Evolutionary conservation across 1,284 basidiomycete genomes (phyloP).

Genomic region (Trichosporon coremiiforme): DNA sequence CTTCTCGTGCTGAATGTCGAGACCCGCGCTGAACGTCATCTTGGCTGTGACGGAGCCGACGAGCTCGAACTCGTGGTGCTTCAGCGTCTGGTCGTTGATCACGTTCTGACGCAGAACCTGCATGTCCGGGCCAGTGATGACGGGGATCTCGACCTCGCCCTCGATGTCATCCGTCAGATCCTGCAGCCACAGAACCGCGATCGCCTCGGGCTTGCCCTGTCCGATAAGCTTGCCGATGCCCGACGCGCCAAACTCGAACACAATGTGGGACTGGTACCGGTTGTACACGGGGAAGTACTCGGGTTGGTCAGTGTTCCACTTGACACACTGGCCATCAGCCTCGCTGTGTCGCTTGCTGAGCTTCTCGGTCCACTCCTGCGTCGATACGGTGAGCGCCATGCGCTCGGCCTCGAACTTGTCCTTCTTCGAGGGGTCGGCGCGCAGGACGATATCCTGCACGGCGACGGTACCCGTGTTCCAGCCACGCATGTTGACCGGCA

Average conservation of each 20-base stretch:
- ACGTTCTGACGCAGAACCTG: slow-evolving; percentile 63
- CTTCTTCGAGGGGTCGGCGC: slow-evolving; percentile 47
- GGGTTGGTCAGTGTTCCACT: slow-evolving; percentile 59
- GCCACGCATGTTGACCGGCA: slow-evolving; percentile 67
- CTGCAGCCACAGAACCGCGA: slow-evolving; percentile 68
- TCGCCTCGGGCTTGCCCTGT: slow-evolving; percentile 62
- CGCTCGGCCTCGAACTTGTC: slow-evolving; percentile 52
- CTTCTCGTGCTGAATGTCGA: slow-evolving; percentile 58
- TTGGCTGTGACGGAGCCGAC: slow-evolving; percentile 58
- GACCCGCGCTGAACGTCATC: slow-evolving; percentile 59
- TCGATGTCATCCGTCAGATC: slow-evolving; percentile 60
- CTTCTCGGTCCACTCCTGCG: slow-evolving; percentile 58
- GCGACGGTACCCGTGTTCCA: slow-evolving; percentile 76
- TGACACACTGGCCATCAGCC: slow-evolving; percentile 47
- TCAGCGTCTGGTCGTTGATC: slow-evolving; percentile 62
- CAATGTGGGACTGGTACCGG: slow-evolving; percentile 65
- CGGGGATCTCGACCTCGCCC: slow-evolving; percentile 52
- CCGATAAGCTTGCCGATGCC: slow-evolving; percentile 43
- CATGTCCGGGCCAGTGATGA: slow-evolving; percentile 53
- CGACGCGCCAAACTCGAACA: slow-evolving; percentile 64
- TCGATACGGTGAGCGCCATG: slow-evolving; percentile 60
- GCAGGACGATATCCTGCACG: slow-evolving; percentile 57
- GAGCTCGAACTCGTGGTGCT: slow-evolving; percentile 64
- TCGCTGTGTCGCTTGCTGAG: slow-evolving; percentile 57
- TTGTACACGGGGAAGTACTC: slow-evolving; percentile 66